These are phyloP conservation scores for Leishmania amazonensis DNA, from an alignment of 208 protist species.

Conservation along the genomic window DNA sequence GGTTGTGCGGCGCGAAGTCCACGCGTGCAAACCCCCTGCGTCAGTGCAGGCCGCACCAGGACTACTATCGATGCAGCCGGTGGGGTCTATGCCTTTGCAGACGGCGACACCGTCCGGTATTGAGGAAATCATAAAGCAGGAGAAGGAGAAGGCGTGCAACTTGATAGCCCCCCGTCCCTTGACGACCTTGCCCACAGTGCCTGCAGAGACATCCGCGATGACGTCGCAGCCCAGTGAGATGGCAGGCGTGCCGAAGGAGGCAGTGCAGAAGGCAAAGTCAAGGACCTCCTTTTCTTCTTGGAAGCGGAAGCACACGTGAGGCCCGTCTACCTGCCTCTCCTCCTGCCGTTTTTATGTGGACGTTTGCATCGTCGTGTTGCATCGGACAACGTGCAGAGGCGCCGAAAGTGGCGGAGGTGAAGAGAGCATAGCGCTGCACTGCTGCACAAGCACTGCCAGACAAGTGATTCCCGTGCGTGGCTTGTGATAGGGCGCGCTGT, in stretches of 20 bases:
- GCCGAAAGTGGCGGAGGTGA: not conserved
- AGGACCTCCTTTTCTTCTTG: slow-evolving; percentile 6
- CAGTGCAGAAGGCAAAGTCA: not conserved
- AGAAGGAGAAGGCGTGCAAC: not conserved
- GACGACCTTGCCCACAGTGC: not conserved
- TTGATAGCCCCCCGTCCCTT: too few relatives aligned
- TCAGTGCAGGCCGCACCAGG: not conserved
- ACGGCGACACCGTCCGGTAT: not conserved
- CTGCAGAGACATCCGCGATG: not conserved
- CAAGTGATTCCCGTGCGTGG: not conserved
- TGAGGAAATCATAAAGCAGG: slow-evolving; percentile 1
- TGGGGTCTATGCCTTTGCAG: not conserved
- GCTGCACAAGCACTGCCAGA: not conserved
- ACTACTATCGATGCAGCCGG: not conserved
- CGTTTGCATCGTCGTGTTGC: not conserved
- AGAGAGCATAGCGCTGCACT: not conserved
- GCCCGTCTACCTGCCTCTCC: not conserved
- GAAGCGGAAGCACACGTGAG: not conserved
- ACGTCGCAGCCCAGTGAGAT: not conserved
- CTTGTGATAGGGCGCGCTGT: not conserved
- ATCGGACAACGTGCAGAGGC: not conserved
- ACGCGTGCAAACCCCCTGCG: not conserved
- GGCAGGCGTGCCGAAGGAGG: not conserved
- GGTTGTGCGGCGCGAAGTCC: not conserved
- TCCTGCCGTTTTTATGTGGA: not conserved